These are phyloP conservation scores for Xerocomus nothofagi DNA, from an alignment of 1,284 basidiomycete genomes.

Conservation along the genomic window DNA sequence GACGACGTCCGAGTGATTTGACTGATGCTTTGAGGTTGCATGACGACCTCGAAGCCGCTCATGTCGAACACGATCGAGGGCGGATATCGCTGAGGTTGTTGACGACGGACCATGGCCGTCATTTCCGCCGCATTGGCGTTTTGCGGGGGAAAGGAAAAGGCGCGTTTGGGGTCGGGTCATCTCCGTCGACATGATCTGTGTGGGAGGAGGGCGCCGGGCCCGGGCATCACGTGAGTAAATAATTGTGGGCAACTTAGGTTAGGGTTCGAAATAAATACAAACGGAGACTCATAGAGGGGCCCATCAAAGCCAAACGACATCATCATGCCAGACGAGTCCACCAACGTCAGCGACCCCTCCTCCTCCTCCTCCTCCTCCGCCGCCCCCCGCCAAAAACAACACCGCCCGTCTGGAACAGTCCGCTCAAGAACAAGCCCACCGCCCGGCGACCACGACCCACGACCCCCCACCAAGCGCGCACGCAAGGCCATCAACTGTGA, in stretches of 20 bases:
- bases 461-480: conserved; percentile 71
- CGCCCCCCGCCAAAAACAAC: conserved; percentile 42
- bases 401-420: conserved; percentile 38
- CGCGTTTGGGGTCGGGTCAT: neutral
- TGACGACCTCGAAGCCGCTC: conserved; percentile 23
- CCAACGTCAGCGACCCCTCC: conserved; percentile 19
- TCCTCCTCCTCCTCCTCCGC: conserved; percentile 33
- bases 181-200: no score
- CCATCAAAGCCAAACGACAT: conserved; percentile 14
- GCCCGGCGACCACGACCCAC: conserved; percentile 47
- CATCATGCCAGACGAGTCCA: conserved; percentile 49
- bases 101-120: conserved; percentile 10
- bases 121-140: conserved; percentile 17
- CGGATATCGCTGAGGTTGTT: conserved; percentile 15
- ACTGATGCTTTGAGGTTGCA: conserved; percentile 16
- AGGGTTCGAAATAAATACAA: conserved; percentile 33
- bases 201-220: conserved; percentile 17
- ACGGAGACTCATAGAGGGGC: conserved; percentile 24
- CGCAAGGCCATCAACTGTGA: conserved; percentile 84
- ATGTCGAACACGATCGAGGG: conserved; percentile 20
- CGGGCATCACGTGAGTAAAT: conserved; percentile 22
- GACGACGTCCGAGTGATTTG: neutral
- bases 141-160: conserved; percentile 9
- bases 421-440: conserved; percentile 49
- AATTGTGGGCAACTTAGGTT: conserved; percentile 18